Percentiles rank a stretch among this genome's conserved stretches.
Evolutionary conservation across 1,139 yeast species (phyloP).

Genomic region (Hansenula sp.): DNA sequence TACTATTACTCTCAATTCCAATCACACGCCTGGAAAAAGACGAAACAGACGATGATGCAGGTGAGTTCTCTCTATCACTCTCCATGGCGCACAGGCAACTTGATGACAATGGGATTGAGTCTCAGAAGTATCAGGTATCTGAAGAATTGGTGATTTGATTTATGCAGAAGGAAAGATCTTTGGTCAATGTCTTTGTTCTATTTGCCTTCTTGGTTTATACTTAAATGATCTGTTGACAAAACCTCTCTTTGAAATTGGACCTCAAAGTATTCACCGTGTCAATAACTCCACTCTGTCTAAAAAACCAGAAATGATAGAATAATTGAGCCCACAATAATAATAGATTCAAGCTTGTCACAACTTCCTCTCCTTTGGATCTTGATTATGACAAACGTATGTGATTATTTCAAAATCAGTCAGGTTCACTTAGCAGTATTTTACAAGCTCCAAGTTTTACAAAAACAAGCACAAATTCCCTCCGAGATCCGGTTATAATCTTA

Average conservation of each 20-base stretch:
- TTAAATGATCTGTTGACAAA: background rate
- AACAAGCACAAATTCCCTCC: background rate
- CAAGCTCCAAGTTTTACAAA: conserved; percentile 3
- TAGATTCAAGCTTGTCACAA: too few relatives aligned
- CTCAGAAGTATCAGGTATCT: background rate
- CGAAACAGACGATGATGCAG: conserved; percentile 17
- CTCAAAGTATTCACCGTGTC: too few relatives aligned
- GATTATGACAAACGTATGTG: too few relatives aligned
- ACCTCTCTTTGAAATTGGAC: background rate
- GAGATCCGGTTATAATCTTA: background rate
- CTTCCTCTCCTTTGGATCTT: too few relatives aligned
- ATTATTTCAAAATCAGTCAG: too few relatives aligned
- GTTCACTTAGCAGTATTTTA: background rate
- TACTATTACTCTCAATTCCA: background rate
- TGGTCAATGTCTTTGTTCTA: too few relatives aligned
- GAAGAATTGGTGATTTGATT: background rate
- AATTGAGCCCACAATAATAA: too few relatives aligned
- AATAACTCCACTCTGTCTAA: too few relatives aligned
- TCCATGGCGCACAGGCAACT: conserved; percentile 12
- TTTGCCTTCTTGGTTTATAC: background rate
- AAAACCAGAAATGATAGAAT: too few relatives aligned
- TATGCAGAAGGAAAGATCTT: too few relatives aligned
- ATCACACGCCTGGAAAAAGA: conserved; percentile 16
- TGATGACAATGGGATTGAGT: too few relatives aligned
- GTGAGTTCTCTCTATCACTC: conserved; percentile 20